A percentile compares a stretch with the other conserved stretches of the same genome.
Conservation (phyloP, 2,329 filamentous ascomycete species). For the Beauveria sp. region DNA sequence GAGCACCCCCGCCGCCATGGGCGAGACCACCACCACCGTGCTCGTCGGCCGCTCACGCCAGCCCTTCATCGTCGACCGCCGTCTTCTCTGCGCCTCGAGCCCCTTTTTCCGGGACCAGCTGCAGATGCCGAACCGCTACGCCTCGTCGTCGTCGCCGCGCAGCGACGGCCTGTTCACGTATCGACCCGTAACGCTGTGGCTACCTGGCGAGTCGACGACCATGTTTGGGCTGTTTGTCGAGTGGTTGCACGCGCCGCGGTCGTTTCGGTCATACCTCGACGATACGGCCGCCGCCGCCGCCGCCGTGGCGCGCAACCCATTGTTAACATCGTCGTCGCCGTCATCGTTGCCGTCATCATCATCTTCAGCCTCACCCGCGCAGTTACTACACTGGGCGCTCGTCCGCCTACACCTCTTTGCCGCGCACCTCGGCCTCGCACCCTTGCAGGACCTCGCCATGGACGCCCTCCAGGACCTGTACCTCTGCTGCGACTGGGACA, state of each 20-base stretch:
- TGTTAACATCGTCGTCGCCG: too few relatives aligned
- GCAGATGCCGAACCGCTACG: constrained; percentile 20
- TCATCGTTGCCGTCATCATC: too few relatives aligned
- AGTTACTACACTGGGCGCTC: constrained; percentile 46
- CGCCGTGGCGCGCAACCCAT: too few relatives aligned
- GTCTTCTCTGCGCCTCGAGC: constrained; percentile 38
- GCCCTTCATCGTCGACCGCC: constrained; percentile 35
- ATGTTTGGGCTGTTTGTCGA: constrained; percentile 47
- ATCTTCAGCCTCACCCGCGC: constrained; percentile 16
- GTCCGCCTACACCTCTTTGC: constrained; percentile 52
- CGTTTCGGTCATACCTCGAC: constrained; percentile 37
- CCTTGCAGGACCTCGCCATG: constrained; percentile 49
- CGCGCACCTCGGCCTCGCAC: constrained; percentile 38
- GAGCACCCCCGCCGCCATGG: not conserved
- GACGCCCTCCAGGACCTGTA: constrained; percentile 53
- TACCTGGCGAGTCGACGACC: constrained; percentile 39
- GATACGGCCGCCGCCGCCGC: constrained; percentile 23
- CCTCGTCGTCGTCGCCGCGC: not conserved
- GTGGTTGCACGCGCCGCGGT: constrained; percentile 40
- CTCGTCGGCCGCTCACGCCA: constrained; percentile 35
- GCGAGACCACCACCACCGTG: constrained; percentile 27
- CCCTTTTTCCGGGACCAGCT: constrained; percentile 41
- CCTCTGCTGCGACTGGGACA: constrained; percentile 50
- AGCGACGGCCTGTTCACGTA: constrained; percentile 10
- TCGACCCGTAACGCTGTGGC: constrained; percentile 28